Base-by-base conservation (phyloP, 345 rosid genomes). In the Salix koriyanagi region DNA sequence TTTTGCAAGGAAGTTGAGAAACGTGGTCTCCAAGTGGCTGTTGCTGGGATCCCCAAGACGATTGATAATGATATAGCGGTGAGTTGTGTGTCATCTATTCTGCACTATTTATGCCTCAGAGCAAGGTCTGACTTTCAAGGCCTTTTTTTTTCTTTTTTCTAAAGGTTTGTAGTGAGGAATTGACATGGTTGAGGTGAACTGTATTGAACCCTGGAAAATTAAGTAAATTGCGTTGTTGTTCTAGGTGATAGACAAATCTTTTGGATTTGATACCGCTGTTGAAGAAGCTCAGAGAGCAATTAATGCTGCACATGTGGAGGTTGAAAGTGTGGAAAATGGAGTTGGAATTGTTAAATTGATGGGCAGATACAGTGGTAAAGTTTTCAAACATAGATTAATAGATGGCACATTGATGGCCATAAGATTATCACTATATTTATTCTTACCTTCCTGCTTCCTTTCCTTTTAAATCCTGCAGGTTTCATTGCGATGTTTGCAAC, bases 271-370 rank as follows among this genome's bases (percentile, higher is more conserved):
- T 86, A 91, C 97, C 54, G 97, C 97, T 80, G 99, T 95, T 75
- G 97, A 95, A 85, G 99, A 93, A 86, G 99, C 97, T 60, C 97
- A 95, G 65, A 87, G 99, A 83, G 99, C 97, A 79, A 93, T 93
- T 76, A 88, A 93, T 87, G 97, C 97, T 84, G 99, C 97, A 5
- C 96, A 93, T 75, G 97, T 95, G 75, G 97, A 95, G 89, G 96
- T 87, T 48, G 98, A 93, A 84, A 91, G 99, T 83, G 94, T 90
- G 78, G 98, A 91, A 83, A 95, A 95, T 90, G 99, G 99, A 83
- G 87, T 93, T 81, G 99, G 98, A 56, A 82, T 95, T 61, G 96
- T 95, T 76, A 95, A 95, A 88, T 91, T 93, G 52, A 91, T 93
- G 99, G 99, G 99, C 74, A 88, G 99, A 93, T 91, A 95, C 79